Conservation (phyloP, 1,284 basidiomycete species). For the Trametes versicolor region DNA sequence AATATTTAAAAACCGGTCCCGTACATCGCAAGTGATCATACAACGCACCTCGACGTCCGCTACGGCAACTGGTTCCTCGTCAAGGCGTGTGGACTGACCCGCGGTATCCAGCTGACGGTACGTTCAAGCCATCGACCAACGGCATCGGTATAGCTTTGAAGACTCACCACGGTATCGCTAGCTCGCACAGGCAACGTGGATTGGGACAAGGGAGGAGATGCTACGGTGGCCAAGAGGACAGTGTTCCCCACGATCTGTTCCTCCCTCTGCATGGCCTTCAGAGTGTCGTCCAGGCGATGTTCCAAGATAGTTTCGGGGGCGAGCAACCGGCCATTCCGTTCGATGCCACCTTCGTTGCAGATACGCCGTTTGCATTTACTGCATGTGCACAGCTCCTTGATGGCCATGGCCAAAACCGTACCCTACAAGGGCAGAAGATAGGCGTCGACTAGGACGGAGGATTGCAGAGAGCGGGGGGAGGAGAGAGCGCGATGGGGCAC, state of each 20-base stretch:
- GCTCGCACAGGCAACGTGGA: too few species aligned
- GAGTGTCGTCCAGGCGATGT: background rate
- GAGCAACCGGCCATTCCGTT: background rate
- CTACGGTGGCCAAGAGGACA: background rate
- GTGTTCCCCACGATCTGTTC: background rate
- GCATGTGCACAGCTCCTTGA: background rate
- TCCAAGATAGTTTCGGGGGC: background rate
- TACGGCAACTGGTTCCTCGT: too few species aligned
- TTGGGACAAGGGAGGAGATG: background rate
- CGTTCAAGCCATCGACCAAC: too few species aligned
- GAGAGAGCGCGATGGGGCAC: too few species aligned
- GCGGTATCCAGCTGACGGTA: too few species aligned
- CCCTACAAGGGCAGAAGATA: background rate
- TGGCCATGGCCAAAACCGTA: background rate
- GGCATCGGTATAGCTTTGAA: background rate
- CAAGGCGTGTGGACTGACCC: too few species aligned
- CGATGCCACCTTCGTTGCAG: background rate
- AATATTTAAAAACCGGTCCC: too few species aligned
- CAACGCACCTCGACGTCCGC: too few species aligned
- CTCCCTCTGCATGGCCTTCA: background rate
- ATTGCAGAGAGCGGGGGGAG: background rate
- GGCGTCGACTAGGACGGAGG: background rate
- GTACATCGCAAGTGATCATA: too few species aligned
- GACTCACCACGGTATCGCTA: background rate
- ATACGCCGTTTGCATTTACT: background rate